Evolutionary conservation across 441 rosid genomes (phyloP).

Genomic region (Pelargonium citronellum): DNA sequence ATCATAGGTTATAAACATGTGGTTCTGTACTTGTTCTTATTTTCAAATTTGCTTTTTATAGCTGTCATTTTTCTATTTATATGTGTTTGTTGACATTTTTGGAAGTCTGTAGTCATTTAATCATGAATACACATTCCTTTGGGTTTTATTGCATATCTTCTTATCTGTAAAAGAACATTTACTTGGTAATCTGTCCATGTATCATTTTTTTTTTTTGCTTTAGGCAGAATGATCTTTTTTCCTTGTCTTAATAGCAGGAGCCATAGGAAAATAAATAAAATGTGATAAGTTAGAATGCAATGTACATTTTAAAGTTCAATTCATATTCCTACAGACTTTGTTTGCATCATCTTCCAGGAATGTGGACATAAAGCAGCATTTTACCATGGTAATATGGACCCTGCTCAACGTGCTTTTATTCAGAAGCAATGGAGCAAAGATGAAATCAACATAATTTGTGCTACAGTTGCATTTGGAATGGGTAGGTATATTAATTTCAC

Average conservation of each 20-base stretch:
- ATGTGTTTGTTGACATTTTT: too few relatives aligned
- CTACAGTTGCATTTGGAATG: constrained; percentile 99
- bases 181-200: background rate
- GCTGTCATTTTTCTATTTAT: background rate
- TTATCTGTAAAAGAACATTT: background rate
- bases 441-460: constrained; percentile 91
- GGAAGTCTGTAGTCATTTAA: background rate
- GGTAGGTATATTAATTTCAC: constrained; percentile 41
- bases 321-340: constrained; percentile 9
- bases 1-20: too few relatives aligned
- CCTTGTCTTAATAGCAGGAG: background rate
- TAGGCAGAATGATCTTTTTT: background rate
- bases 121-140: background rate
- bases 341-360: constrained; percentile 41
- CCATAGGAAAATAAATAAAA: background rate
- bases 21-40: too few relatives aligned
- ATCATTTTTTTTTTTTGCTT: background rate
- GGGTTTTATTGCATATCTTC: background rate
- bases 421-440: constrained; percentile 99
- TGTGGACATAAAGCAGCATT: constrained; percentile 92
- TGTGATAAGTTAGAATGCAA: background rate
- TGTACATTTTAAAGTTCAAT: constrained; percentile 9
- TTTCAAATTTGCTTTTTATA: too few relatives aligned
- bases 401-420: constrained; percentile 58
- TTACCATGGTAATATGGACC: constrained; percentile 94